Evolutionary conservation across 2,329 filamentous ascomycete genomes (phyloP).

Genomic region (Chaetomium sp.): DNA sequence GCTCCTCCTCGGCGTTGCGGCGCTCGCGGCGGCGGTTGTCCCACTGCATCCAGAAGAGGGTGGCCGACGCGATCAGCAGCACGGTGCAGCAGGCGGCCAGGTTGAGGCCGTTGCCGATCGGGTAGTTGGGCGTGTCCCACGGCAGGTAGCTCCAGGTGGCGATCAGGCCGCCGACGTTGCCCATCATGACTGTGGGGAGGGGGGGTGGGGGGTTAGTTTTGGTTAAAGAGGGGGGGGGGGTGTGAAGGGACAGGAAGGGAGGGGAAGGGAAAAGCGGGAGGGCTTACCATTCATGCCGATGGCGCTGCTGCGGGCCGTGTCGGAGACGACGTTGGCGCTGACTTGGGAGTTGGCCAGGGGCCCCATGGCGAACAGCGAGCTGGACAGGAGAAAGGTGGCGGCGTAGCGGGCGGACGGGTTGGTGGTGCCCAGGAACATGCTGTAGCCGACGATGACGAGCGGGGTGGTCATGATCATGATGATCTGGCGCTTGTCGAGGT

Average conservation of each 20-base stretch:
- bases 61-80: conserved; percentile 51
- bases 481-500: conserved; percentile 59
- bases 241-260: background rate
- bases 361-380: conserved; percentile 63
- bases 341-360: conserved; percentile 66
- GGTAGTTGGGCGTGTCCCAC: conserved; percentile 64
- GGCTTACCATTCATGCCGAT: conserved; percentile 34
- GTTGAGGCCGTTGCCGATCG: conserved; percentile 71
- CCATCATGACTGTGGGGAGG: conserved; percentile 32
- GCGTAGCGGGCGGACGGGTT: conserved; percentile 60
- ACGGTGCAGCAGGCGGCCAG: conserved; percentile 61
- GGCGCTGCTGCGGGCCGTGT: conserved; percentile 59
- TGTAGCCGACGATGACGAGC: conserved; percentile 66
- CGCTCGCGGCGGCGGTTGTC: conserved; percentile 61
- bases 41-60: conserved; percentile 62
- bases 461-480: conserved; percentile 62
- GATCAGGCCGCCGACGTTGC: conserved; percentile 44
- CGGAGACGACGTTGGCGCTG: conserved; percentile 68
- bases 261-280: background rate
- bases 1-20: conserved; percentile 57
- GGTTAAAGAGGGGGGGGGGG: background rate
- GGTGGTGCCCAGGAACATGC: conserved; percentile 64
- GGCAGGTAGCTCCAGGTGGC: conserved; percentile 65
- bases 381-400: conserved; percentile 67
- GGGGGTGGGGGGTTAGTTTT: background rate